phyloP scores from a whole-genome alignment of 2,329 filamentous ascomycete species.

The Hirsutella minnesotensis region DNA sequence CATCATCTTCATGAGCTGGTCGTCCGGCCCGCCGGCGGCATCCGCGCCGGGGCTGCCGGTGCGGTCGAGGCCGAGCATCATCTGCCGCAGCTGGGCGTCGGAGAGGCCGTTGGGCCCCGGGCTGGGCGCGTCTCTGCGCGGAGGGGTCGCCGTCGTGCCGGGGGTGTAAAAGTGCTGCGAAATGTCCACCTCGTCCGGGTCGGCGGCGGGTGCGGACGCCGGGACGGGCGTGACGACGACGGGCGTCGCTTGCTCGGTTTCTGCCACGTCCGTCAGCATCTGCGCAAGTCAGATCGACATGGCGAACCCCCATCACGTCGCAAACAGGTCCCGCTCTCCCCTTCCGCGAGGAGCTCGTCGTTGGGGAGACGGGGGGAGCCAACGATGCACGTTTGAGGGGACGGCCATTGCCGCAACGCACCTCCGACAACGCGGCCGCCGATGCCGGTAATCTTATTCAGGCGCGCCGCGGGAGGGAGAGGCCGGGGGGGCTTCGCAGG shows the following conservation, averaged over 20 bases:
- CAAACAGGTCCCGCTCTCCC: too few species aligned
- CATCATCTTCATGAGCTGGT: conserved; percentile 52
- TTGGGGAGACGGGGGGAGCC: too few species aligned
- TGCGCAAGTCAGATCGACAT: too few species aligned
- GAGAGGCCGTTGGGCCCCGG: conserved; percentile 20
- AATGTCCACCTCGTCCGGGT: conserved; percentile 70
- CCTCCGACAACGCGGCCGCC: conserved; percentile 31
- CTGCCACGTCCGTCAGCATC: not conserved
- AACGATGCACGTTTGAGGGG: too few species aligned
- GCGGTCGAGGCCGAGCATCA: conserved; percentile 48
- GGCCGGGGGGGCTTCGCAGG: too few species aligned
- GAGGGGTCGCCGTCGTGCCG: conserved; percentile 17
- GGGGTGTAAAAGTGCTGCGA: conserved; percentile 61
- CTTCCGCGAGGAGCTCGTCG: too few species aligned
- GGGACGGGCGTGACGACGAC: not conserved
- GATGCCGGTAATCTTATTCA: conserved; percentile 65
- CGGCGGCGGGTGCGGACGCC: conserved; percentile 17
- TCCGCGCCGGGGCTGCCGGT: conserved; percentile 9
- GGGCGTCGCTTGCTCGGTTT: not conserved
- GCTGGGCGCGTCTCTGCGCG: conserved; percentile 3
- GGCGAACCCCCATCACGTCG: too few species aligned
- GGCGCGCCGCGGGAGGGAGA: too few species aligned
- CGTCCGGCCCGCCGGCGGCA: conserved; percentile 14
- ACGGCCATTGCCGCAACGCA: conserved; percentile 5
- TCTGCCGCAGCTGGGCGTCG: conserved; percentile 51